Base-by-base conservation (phyloP, 2,329 filamentous ascomycete genomes). In the Bertia moriformis region DNA sequence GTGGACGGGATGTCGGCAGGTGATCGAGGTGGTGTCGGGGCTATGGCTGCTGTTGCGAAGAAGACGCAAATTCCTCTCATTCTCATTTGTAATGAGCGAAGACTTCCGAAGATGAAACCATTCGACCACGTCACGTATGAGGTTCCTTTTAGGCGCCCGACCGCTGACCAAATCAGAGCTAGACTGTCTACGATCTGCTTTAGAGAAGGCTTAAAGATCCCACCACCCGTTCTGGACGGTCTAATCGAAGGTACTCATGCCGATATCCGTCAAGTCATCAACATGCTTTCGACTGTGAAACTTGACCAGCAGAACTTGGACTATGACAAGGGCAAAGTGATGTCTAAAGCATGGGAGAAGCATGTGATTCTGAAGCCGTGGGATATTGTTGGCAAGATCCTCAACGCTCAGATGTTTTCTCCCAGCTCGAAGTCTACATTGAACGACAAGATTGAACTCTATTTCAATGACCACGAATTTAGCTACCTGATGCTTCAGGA, bases 281-380 rank as follows among this genome's bases (percentile, higher is more conserved):
- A 85, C 55, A 85, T 85, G 80, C 65, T 85, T 29, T 82, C 78
- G 1, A 80, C 79, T 1, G 74, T 75, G 17, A 83, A 82, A 49
- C 61, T 84, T 4, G 79, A 82, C 43, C 66, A 73, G 46, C 58
- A 66, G 39, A 63, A 63, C 14, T 70, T 84, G 60, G 68, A 72
- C 42, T 84, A 71, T 49, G 75, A 82, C 46, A 64, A 78, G 46
- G 69, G 78, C 44, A 81, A 80, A 52, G 60, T 72, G 41, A 82
- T 85, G 78, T 78, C 78, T 4, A 83, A 83, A 53, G 69, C 74
- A n/a, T 85, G 80, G 80, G 74, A 85, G 57, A 85, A 85, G 55
- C 77, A 84, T 55, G 67, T 83, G 35, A 70, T 84, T 15, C 56
- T 85, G 40, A 84, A 83, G 54, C 80, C 80, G 1, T 85, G 80